phyloP scores from a whole-genome alignment of 768 basidiomycete genomes.

The Xanthoconium purpureum region DNA sequence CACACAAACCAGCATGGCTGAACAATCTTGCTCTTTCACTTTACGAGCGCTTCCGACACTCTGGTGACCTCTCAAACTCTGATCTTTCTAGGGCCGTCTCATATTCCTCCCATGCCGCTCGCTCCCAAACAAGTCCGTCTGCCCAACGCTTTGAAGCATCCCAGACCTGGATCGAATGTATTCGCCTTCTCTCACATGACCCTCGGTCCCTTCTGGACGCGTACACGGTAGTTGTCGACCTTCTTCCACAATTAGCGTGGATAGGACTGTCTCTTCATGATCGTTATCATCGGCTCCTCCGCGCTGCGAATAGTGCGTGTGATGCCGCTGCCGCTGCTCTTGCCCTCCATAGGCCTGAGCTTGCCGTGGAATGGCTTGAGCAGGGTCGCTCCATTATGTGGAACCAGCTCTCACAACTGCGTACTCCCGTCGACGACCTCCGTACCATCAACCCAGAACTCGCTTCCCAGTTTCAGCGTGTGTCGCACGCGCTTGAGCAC shows the following conservation, averaged over 20 bases:
- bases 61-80: background rate
- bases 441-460: background rate
- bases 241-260: conserved; percentile 11
- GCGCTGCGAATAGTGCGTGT: background rate
- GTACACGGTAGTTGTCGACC: conserved; percentile 10
- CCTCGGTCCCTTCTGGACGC: conserved; percentile 6
- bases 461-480: background rate
- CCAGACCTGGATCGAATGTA: background rate
- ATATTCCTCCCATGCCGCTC: background rate
- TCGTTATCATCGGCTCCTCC: conserved; percentile 12
- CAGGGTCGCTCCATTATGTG: background rate
- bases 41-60: too few species aligned
- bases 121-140: background rate
- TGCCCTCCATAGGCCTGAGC: background rate
- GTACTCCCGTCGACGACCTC: background rate
- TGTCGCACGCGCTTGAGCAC: background rate
- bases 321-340: background rate
- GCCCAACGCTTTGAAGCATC: background rate
- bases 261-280: conserved; percentile 11
- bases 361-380: conserved; percentile 3
- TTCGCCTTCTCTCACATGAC: background rate
- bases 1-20: background rate
- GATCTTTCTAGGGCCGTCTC: background rate
- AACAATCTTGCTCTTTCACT: too few species aligned
- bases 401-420: background rate